A percentile compares a stretch with the other conserved stretches of the same genome.
phyloP scores from a whole-genome alignment of 2,329 filamentous ascomycete species.

The Metarhizium album region DNA sequence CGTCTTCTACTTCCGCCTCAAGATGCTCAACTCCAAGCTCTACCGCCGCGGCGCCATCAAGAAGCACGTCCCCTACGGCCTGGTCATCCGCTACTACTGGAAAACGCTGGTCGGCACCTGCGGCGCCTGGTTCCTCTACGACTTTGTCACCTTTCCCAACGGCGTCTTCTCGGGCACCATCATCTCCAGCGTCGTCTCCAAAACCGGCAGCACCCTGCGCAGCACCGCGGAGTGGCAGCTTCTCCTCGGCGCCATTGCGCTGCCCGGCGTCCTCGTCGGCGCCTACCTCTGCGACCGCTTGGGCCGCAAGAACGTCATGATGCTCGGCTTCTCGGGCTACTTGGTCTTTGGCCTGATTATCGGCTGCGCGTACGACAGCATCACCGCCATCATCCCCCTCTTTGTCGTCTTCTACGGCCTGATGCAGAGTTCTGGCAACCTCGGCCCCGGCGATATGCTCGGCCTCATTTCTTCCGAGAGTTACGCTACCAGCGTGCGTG shows the following conservation, averaged over 20 bases:
- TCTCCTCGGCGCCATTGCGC: conserved; percentile 30
- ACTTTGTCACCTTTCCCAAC: conserved; percentile 37
- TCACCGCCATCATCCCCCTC: conserved; percentile 36
- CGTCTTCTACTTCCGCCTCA: conserved; percentile 45
- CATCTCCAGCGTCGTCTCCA: conserved; percentile 25
- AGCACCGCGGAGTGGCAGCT: conserved; percentile 38
- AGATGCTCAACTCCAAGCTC: conserved; percentile 39
- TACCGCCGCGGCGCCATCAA: conserved; percentile 44
- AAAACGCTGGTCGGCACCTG: conserved; percentile 40
- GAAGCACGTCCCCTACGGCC: conserved; percentile 34
- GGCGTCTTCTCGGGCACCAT: conserved; percentile 35
- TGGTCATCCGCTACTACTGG: conserved; percentile 44
- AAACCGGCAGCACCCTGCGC: conserved; percentile 24
- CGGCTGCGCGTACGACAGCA: conserved; percentile 33
- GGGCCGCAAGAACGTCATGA: conserved; percentile 39
- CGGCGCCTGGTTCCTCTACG: conserved; percentile 45
- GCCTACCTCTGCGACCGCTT: conserved; percentile 35
- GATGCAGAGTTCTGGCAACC: conserved; percentile 37
- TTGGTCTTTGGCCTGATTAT: conserved; percentile 41
- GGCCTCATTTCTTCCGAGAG: conserved; percentile 39
- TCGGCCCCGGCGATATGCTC: conserved; percentile 40
- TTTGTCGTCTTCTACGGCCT: conserved; percentile 42
- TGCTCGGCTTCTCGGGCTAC: conserved; percentile 38
- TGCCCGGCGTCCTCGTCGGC: conserved; percentile 39
- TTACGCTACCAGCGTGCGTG: conserved; percentile 40